These are phyloP conservation scores for Pythium dissotocum DNA, from an alignment of 352 stramenopile genomes.

Conservation along the genomic window DNA sequence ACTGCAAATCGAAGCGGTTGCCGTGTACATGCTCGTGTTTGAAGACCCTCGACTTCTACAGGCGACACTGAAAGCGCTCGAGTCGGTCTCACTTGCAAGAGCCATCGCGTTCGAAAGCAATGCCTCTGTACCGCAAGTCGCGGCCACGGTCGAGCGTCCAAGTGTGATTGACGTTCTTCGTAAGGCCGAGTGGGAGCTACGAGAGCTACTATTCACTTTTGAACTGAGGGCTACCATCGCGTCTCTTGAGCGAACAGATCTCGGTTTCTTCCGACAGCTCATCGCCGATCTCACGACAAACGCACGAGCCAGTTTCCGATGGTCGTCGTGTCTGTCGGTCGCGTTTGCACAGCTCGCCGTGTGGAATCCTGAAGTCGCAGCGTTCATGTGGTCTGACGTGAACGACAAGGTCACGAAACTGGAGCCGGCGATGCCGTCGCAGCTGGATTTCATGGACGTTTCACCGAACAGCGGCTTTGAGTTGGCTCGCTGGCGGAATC, in stretches of 20 bases:
- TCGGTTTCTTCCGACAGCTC: conserved; percentile 20
- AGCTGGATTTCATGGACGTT: conserved; percentile 15
- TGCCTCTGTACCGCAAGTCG: background rate
- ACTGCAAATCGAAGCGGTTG: conserved; percentile 60
- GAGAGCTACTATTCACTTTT: conserved; percentile 25
- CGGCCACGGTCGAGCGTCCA: conserved; percentile 19
- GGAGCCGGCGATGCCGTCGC: conserved; percentile 51
- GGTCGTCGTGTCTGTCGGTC: conserved; percentile 48
- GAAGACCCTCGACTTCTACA: conserved; percentile 37
- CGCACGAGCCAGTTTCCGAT: conserved; percentile 48
- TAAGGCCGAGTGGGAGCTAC: conserved; percentile 26
- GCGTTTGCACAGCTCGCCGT: conserved; percentile 45
- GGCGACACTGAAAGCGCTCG: conserved; percentile 34
- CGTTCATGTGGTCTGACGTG: conserved; percentile 69
- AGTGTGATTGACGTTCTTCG: conserved; percentile 28
- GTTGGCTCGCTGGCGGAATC: conserved; percentile 63
- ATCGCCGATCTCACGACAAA: conserved; percentile 15
- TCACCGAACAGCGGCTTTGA: conserved; percentile 21
- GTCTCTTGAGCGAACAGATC: conserved; percentile 13
- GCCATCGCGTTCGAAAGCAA: background rate
- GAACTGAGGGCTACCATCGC: conserved; percentile 10
- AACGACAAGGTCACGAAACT: conserved; percentile 61
- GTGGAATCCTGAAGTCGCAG: conserved; percentile 49
- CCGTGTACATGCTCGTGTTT: conserved; percentile 59
- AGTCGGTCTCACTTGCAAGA: conserved; percentile 29